phyloP scores from a whole-genome alignment of 2,329 filamentous ascomycete species.

The Epichloe sp. region DNA sequence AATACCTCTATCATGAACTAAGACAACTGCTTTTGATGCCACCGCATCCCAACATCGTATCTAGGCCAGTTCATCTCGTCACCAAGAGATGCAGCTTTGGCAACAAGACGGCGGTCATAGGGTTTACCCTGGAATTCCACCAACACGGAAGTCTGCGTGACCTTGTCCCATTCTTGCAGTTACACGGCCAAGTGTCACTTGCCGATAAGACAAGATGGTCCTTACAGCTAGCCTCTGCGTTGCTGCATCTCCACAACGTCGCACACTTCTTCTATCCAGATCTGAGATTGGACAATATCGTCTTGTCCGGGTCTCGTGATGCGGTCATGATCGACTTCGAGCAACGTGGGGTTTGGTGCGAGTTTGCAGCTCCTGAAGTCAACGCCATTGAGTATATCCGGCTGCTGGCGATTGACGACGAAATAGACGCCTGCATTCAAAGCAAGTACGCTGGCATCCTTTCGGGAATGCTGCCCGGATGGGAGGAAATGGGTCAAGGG shows the following conservation, averaged over 20 bases:
- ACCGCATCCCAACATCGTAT: constrained; percentile 39
- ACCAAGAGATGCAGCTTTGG: constrained; percentile 44
- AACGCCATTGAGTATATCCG: constrained; percentile 45
- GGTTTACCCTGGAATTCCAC: constrained; percentile 44
- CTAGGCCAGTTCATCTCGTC: constrained; percentile 38
- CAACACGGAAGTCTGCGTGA: constrained; percentile 41
- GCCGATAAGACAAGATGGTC: constrained; percentile 40
- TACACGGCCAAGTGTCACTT: constrained; percentile 29
- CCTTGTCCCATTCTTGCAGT: constrained; percentile 35
- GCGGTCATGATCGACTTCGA: constrained; percentile 49
- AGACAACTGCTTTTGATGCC: constrained; percentile 38
- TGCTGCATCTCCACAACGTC: constrained; percentile 34
- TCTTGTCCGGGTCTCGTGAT: constrained; percentile 33
- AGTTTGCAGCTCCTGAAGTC: constrained; percentile 47
- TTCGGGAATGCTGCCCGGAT: constrained; percentile 31
- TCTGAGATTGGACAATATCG: constrained; percentile 45
- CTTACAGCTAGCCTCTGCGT: constrained; percentile 35
- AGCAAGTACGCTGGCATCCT: constrained; percentile 29
- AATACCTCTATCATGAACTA: constrained; percentile 50
- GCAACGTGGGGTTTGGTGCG: constrained; percentile 49
- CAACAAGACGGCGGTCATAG: constrained; percentile 39
- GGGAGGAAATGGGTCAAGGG: constrained; percentile 25
- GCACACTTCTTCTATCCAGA: constrained; percentile 42
- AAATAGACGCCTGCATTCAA: constrained; percentile 26
- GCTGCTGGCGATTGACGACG: constrained; percentile 37